Conservation (phyloP, 2,329 filamentous ascomycete species). For the Clonostachys rosea region DNA sequence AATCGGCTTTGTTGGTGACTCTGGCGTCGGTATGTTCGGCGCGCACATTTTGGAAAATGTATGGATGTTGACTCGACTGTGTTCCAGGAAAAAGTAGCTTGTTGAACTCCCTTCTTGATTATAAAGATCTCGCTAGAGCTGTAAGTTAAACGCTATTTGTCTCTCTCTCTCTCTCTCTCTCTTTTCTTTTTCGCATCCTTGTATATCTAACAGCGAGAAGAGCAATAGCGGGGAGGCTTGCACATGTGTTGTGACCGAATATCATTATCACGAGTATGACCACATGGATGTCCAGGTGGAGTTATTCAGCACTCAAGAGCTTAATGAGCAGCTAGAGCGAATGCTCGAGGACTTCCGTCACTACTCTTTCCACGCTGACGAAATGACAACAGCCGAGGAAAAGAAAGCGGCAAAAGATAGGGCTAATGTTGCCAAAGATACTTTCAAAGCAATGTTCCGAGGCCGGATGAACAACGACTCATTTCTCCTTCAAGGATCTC, state of each 20-base stretch:
- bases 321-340: constrained; percentile 22
- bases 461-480: constrained; percentile 9
- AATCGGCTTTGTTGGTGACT: constrained; percentile 43
- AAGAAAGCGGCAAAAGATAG: constrained; percentile 15
- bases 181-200: too few species aligned
- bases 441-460: constrained; percentile 29
- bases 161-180: too few species aligned
- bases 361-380: constrained; percentile 18
- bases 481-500: constrained; percentile 7
- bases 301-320: constrained; percentile 20
- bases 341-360: constrained; percentile 27
- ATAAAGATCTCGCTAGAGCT: constrained; percentile 27
- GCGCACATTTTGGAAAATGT: constrained; percentile 1
- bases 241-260: constrained; percentile 43
- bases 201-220: constrained; percentile 13
- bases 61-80: neutral
- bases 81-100: constrained; percentile 40
- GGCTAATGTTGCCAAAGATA: constrained; percentile 25
- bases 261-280: constrained; percentile 25
- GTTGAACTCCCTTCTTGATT: constrained; percentile 41
- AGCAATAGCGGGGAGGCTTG: constrained; percentile 37
- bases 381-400: constrained; percentile 10
- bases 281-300: constrained; percentile 26
- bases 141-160: constrained; percentile 20
- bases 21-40: constrained; percentile 29